phyloP scores from a whole-genome alignment of 805 yeast genomes.

The Phaffomyces opuntiae region DNA sequence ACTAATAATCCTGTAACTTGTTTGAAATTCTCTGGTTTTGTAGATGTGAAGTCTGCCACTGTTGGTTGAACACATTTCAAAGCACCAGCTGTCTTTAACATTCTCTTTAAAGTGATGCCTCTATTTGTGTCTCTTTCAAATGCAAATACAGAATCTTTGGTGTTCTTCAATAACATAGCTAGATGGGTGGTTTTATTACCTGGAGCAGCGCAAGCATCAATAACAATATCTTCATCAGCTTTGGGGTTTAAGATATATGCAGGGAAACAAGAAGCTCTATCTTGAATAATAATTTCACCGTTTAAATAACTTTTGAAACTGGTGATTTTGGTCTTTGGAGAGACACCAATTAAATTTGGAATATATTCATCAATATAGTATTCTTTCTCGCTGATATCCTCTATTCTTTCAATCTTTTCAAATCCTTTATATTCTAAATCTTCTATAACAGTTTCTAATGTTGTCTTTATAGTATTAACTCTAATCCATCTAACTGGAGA shows the following conservation, averaged over 20 bases:
- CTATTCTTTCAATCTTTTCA: slow-evolving; percentile 37
- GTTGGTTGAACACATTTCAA: slow-evolving; percentile 35
- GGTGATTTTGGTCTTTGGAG: slow-evolving; percentile 67
- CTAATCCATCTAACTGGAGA: slow-evolving; percentile 81
- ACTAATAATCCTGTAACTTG: slow-evolving; percentile 77
- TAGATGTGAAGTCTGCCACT: slow-evolving; percentile 41
- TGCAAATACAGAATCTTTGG: slow-evolving; percentile 51
- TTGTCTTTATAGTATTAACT: slow-evolving; percentile 55
- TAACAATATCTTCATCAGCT: slow-evolving; percentile 49
- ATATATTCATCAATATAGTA: slow-evolving; percentile 70
- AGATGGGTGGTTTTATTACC: slow-evolving; percentile 96
- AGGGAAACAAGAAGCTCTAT: slow-evolving; percentile 95
- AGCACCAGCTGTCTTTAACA: slow-evolving; percentile 78
- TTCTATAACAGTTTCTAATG: slow-evolving; percentile 24
- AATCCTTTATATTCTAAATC: slow-evolving; percentile 32
- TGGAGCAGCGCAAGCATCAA: slow-evolving; percentile 97
- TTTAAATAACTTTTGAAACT: slow-evolving; percentile 57
- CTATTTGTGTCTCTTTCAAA: slow-evolving; percentile 81
- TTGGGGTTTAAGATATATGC: slow-evolving; percentile 68
- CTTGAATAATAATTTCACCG: slow-evolving; percentile 87
- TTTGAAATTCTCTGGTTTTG: slow-evolving; percentile 44
- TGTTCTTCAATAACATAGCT: slow-evolving; percentile 52
- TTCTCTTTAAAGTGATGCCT: slow-evolving; percentile 59
- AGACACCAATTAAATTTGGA: slow-evolving; percentile 74
- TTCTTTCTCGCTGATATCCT: slow-evolving; percentile 42